Percentiles rank a stretch among this genome's conserved stretches.
Evolutionary conservation across 2,329 filamentous ascomycete genomes (phyloP).

Genomic region (Fusarium nygamai): DNA sequence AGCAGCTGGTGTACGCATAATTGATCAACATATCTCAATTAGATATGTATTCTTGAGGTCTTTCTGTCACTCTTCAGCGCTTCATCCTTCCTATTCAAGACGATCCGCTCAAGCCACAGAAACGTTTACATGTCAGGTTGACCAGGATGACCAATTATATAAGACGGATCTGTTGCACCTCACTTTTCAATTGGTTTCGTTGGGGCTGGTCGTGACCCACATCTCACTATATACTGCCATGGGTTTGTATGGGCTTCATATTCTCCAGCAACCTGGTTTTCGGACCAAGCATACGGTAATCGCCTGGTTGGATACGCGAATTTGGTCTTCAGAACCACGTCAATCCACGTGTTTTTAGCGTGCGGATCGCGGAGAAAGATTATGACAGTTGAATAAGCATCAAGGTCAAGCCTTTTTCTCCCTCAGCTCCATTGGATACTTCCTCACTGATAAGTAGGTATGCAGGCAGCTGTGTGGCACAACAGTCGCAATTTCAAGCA

Average conservation of each 20-base stretch:
- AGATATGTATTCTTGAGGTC: not conserved
- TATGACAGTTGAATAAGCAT: not conserved
- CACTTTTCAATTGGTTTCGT: not conserved
- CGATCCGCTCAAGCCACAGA: constrained; percentile 9
- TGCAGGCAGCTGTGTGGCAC: constrained; percentile 1
- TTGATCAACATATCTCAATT: not conserved
- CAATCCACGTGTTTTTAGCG: constrained; percentile 9
- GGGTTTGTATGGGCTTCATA: constrained; percentile 5
- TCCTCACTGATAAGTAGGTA: not conserved
- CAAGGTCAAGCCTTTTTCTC: not conserved
- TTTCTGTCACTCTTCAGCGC: not conserved
- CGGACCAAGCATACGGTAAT: constrained; percentile 14
- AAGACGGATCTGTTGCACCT: constrained; percentile 15
- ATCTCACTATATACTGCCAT: not conserved
- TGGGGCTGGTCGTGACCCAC: constrained; percentile 12
- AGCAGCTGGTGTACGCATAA: not conserved
- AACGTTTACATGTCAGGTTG: not conserved
- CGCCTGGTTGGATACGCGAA: constrained; percentile 2
- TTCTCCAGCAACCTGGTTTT: constrained; percentile 33
- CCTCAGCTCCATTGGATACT: not conserved
- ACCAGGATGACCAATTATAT: constrained; percentile 10
- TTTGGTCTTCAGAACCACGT: not conserved
- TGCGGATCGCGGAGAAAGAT: not conserved
- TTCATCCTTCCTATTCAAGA: constrained; percentile 21
- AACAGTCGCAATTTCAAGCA: constrained; percentile 1